Evolutionary conservation across 2,329 filamentous ascomycete species (phyloP).

Genomic region (Rutstroemia sydowiana): DNA sequence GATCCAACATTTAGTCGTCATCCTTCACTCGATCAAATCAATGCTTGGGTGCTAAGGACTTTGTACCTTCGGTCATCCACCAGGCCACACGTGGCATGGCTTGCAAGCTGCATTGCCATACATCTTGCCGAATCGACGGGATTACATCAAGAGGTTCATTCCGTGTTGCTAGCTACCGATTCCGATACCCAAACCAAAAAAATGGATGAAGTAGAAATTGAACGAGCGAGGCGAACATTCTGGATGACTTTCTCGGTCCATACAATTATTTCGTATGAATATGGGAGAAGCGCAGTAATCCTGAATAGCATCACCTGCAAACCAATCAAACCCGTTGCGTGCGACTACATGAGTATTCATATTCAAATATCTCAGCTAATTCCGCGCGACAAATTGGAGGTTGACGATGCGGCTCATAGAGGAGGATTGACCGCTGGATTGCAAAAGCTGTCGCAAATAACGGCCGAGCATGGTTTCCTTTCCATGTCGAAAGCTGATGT

Average conservation of each 20-base stretch:
- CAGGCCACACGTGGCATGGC: slow-evolving; percentile 25
- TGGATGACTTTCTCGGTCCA: slow-evolving; percentile 9
- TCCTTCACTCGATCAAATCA: slow-evolving; percentile 19
- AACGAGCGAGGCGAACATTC: slow-evolving; percentile 8
- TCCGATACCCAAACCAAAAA: not conserved
- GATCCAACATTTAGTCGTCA: slow-evolving; percentile 12
- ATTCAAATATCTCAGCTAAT: slow-evolving; percentile 14
- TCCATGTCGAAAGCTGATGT: slow-evolving; percentile 18
- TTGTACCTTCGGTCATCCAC: slow-evolving; percentile 26
- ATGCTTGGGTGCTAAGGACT: slow-evolving; percentile 21
- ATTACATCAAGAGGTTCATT: slow-evolving; percentile 23
- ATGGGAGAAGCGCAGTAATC: slow-evolving; percentile 16
- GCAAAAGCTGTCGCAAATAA: slow-evolving; percentile 5
- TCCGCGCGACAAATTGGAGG: slow-evolving; percentile 8
- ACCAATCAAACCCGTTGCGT: not conserved
- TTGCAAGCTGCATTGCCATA: slow-evolving; percentile 22
- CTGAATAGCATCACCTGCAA: slow-evolving; percentile 17
- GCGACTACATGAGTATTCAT: not conserved
- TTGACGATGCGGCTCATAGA: not conserved
- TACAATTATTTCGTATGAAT: slow-evolving; percentile 15
- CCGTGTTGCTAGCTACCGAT: slow-evolving; percentile 1
- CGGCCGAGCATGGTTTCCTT: slow-evolving; percentile 5
- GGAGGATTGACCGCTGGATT: not conserved
- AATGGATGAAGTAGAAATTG: slow-evolving; percentile 5
- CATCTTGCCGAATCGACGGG: slow-evolving; percentile 27